Percentiles rank a stretch among this genome's conserved stretches.
Conservation (phyloP, 2,329 filamentous ascomycete genomes). For the Cladophialophora immunda region DNA sequence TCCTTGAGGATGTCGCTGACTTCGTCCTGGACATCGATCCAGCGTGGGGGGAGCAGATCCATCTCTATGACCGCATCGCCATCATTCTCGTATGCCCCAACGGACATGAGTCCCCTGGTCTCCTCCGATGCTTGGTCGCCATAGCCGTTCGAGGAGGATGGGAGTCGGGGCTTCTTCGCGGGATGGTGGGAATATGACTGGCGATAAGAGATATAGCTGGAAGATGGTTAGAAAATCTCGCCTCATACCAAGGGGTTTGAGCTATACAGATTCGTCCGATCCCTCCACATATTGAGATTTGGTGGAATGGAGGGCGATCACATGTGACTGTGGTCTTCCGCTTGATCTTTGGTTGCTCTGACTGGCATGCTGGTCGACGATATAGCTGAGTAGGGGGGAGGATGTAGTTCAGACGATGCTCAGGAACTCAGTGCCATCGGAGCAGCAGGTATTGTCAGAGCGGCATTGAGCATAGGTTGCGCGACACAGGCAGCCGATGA, state of each 20-base stretch:
- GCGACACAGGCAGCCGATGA: neutral
- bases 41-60: constrained; percentile 92
- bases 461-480: neutral
- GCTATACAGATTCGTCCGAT: constrained; percentile 94
- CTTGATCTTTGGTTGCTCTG: constrained; percentile 3
- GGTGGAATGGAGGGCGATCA: constrained; percentile 30
- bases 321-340: constrained; percentile 20
- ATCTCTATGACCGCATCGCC: constrained; percentile 97
- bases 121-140: constrained; percentile 71
- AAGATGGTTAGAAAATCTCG: constrained; percentile 44
- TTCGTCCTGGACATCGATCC: constrained; percentile 95
- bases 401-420: neutral
- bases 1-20: constrained; percentile 82
- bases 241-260: constrained; percentile 29
- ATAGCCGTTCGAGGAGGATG: constrained; percentile 66
- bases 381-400: neutral
- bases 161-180: constrained; percentile 79
- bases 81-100: constrained; percentile 79
- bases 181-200: constrained; percentile 98
- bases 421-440: neutral
- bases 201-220: constrained; percentile 96
- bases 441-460: constrained; percentile 6
- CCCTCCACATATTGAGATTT: constrained; percentile 89
- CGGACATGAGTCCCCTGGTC: constrained; percentile 83
- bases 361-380: constrained; percentile 28